These are phyloP conservation scores for Eucalyptus brandiana DNA, from an alignment of 345 rosid genomes.

Conservation along the genomic window DNA sequence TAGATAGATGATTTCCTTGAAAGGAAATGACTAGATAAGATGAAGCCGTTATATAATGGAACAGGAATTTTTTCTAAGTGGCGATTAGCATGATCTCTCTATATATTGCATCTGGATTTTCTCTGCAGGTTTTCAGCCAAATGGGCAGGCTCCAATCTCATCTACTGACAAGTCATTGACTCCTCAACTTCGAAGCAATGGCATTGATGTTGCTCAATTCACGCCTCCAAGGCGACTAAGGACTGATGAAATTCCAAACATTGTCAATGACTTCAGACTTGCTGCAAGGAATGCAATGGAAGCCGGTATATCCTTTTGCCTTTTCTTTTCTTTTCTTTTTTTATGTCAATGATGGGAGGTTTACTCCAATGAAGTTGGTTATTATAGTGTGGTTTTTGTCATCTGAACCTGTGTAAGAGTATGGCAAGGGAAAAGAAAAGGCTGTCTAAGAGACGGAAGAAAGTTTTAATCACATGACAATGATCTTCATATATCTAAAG, in stretches of 20 bases:
- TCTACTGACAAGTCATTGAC: constrained; percentile 36
- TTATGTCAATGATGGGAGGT: not conserved
- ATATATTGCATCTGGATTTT: not conserved
- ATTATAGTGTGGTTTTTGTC: not conserved
- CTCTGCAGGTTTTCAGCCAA: constrained; percentile 43
- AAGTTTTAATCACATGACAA: not conserved
- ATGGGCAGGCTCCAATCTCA: constrained; percentile 59
- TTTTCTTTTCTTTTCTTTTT: not conserved
- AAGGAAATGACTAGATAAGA: not conserved
- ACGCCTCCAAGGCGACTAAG: constrained; percentile 45
- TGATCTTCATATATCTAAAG: not conserved
- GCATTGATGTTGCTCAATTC: constrained; percentile 23
- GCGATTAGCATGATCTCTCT: not conserved
- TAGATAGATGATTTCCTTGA: not conserved
- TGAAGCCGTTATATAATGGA: not conserved
- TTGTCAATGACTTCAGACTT: constrained; percentile 52
- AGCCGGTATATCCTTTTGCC: constrained; percentile 30
- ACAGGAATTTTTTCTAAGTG: not conserved
- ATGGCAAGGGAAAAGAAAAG: not conserved
- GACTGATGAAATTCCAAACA: constrained; percentile 56
- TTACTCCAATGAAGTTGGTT: not conserved
- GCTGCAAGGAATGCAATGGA: constrained; percentile 78
- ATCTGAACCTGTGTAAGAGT: not conserved
- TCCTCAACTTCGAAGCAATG: constrained; percentile 27
- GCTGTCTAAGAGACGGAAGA: not conserved